phyloP scores from a whole-genome alignment of 2,329 filamentous ascomycete genomes.

The Colletotrichum spaethianum region DNA sequence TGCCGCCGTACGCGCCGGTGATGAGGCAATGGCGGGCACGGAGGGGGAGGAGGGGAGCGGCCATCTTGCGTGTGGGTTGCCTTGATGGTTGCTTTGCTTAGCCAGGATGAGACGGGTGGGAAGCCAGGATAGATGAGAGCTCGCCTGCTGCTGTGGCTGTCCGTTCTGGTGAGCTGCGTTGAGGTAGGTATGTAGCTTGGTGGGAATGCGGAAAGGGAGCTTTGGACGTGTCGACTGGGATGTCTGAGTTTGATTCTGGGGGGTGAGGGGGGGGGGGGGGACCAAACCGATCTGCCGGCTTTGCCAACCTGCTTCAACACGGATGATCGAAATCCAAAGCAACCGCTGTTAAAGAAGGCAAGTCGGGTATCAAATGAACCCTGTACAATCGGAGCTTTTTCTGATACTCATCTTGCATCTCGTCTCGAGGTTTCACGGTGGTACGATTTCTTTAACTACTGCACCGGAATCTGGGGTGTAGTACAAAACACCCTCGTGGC shows the following conservation, averaged over 20 bases:
- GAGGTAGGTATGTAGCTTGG: conserved; percentile 6
- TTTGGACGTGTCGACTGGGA: conserved; percentile 12
- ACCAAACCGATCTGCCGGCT: neutral
- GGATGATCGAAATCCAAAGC: neutral
- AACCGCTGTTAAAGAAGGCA: neutral
- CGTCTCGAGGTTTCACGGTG: neutral
- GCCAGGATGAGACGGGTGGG: neutral
- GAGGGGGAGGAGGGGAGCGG: conserved; percentile 43
- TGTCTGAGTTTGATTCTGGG: conserved; percentile 18
- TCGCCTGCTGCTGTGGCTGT: neutral
- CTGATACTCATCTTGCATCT: neutral
- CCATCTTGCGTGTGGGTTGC: conserved; percentile 12
- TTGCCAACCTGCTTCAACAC: neutral
- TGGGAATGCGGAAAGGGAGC: conserved; percentile 7
- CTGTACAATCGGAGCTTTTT: neutral
- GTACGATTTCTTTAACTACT: neutral
- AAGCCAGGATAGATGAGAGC: neutral
- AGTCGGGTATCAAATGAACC: neutral
- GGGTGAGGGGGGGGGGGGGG: neutral
- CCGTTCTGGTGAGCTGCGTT: neutral
- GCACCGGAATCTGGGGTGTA: no score
- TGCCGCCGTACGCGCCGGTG: conserved; percentile 79
- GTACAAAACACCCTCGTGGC: neutral
- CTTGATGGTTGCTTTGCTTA: neutral
- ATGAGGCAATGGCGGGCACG: conserved; percentile 70